A percentile compares a stretch with the other conserved stretches of the same genome.
These are phyloP conservation scores for Hypoxylon subgilvum DNA, from an alignment of 495 filamentous ascomycete species.

Conservation along the genomic window DNA sequence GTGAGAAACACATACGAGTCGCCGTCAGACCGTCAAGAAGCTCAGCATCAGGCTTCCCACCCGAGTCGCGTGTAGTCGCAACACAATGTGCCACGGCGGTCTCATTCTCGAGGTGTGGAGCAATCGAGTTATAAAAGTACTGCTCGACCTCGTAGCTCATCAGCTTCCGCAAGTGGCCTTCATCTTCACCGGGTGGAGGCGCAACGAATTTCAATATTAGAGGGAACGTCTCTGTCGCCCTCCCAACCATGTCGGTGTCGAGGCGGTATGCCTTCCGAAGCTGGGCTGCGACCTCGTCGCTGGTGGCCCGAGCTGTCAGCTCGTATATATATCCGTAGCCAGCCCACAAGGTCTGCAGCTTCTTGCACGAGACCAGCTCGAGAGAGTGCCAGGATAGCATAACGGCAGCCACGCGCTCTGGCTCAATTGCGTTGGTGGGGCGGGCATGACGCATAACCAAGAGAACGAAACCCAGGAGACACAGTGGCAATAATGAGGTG, in stretches of 20 bases:
- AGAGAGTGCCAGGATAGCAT: slow-evolving; percentile 41
- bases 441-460: slow-evolving; percentile 17
- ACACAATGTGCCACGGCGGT: slow-evolving; percentile 42
- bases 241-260: not conserved
- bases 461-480: not conserved
- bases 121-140: slow-evolving; percentile 51
- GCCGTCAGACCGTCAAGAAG: slow-evolving; percentile 44
- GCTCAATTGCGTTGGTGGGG: slow-evolving; percentile 8
- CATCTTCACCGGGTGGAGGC: slow-evolving; percentile 40
- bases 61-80: slow-evolving; percentile 35
- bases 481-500: not conserved
- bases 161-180: slow-evolving; percentile 55
- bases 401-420: slow-evolving; percentile 29
- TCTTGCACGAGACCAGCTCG: slow-evolving; percentile 36
- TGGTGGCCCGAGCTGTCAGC: slow-evolving; percentile 38
- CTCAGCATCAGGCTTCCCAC: slow-evolving; percentile 33
- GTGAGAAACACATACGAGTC: slow-evolving; percentile 24
- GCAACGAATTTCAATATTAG: slow-evolving; percentile 52
- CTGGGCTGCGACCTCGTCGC: slow-evolving; percentile 9
- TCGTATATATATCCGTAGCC: slow-evolving; percentile 54
- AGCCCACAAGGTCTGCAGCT: slow-evolving; percentile 51
- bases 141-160: slow-evolving; percentile 56
- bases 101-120: slow-evolving; percentile 34
- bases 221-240: slow-evolving; percentile 10
- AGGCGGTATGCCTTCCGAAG: slow-evolving; percentile 20